Base-by-base conservation (phyloP, 805 yeast species). In the Wickerhamiella kazuoi region DNA sequence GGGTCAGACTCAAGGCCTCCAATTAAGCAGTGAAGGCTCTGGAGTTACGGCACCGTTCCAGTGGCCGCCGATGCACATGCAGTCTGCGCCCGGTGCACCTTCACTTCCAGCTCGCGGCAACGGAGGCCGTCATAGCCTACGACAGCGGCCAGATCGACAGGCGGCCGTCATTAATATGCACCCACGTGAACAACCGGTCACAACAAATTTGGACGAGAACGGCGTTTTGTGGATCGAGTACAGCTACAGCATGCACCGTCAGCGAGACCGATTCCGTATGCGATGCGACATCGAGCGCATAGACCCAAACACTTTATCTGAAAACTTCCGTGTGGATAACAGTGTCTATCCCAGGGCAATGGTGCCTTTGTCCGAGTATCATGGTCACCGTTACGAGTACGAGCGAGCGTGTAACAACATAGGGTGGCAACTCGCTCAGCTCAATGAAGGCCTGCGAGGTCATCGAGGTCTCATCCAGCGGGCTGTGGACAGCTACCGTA, bases 401-500 rank as follows among this genome's bases (percentile, higher is more conserved):
- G 74, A 68, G 45, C 59, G 60, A 29, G 63, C 59, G 34, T 69
- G 74, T 52, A 68, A 68, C 45, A 53, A 55, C 21, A 58, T 68
- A 32, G 73, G 72, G 3, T 67, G 72, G 72, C 56, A 59, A n/a
- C 49, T 68, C 23, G 60, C 65, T 4, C 57, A 52, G 49, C 50
- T 57, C 29, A 68, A 68, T 44, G 65, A 69, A 0, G 56, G 56
- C 18, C 52, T 69, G n/a, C 57, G 64, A 20, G 52, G 52, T 35
- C 62, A 63, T 23, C 55, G 70, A 21, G 73, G 73, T 1, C 50
- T 69, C 14, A 59, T 67, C 14, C 73, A 68, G 46, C 55, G 72
- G 23, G 72, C 73, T 1, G 73, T 68, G 14, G 73, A 68, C 43
- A 55, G 64, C 5, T 69, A 70, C 70, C 56, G 73, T 45, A 68